phyloP scores from a whole-genome alignment of 2,329 filamentous ascomycete species.

The Apiospora arundinis region DNA sequence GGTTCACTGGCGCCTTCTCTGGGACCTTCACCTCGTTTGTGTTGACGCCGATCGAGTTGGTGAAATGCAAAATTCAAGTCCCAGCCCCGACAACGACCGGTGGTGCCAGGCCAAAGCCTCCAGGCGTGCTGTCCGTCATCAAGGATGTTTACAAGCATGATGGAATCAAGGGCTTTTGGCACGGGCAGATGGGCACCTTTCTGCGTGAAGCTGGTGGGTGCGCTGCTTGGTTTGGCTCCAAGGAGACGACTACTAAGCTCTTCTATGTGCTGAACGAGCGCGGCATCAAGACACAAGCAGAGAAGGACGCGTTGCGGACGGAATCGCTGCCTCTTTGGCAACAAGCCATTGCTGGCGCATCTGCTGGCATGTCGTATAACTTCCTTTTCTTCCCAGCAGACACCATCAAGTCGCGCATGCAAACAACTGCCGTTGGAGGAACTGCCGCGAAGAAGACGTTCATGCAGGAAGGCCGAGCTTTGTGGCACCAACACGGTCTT shows the following conservation, averaged over 20 bases:
- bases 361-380: constrained; percentile 92
- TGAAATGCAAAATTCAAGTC: constrained; percentile 98
- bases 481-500: constrained; percentile 86
- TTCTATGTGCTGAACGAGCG: constrained; percentile 67
- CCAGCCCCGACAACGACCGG: constrained; percentile 51
- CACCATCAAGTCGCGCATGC: constrained; percentile 96
- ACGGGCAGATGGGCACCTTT: constrained; percentile 90
- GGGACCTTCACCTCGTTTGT: constrained; percentile 90
- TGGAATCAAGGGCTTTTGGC: constrained; percentile 89
- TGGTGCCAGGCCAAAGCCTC: constrained; percentile 47
- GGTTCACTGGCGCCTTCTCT: constrained; percentile 82
- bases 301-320: constrained; percentile 49
- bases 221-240: constrained; percentile 93
- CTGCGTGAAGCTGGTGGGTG: constrained; percentile 93
- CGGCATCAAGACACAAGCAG: constrained; percentile 44
- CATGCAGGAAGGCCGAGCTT: constrained; percentile 68
- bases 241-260: constrained; percentile 77
- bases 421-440: constrained; percentile 77
- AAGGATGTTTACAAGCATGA: constrained; percentile 81
- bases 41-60: constrained; percentile 92
- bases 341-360: constrained; percentile 85
- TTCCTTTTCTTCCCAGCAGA: constrained; percentile 97
- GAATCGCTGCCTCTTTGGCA: constrained; percentile 79
- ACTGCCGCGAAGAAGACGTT: constrained; percentile 67
- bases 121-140: constrained; percentile 75